Percentiles rank a stretch among this genome's conserved stretches.
Evolutionary conservation across 148 eudicot species (phyloP).

Genomic region (Chenopodium formosanum): DNA sequence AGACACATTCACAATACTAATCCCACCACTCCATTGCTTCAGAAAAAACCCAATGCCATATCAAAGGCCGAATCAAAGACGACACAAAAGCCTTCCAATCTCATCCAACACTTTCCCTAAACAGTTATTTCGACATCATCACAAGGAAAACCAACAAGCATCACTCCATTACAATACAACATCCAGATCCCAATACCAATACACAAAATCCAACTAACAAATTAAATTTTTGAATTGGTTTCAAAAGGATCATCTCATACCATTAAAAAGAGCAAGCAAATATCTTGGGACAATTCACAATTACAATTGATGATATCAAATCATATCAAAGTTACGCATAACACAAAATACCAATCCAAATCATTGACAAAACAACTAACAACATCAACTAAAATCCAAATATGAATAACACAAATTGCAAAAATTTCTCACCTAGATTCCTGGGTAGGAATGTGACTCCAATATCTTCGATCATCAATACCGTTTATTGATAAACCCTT

Average conservation of each 20-base stretch:
- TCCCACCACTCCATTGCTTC: background rate
- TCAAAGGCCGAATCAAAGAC: background rate
- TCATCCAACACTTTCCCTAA: background rate
- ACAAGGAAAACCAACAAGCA: background rate
- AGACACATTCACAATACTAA: background rate
- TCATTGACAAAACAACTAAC: background rate
- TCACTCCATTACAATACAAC: background rate
- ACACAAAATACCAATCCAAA: background rate
- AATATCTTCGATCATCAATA: conserved; percentile 60
- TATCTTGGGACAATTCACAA: no score
- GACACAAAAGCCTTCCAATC: background rate
- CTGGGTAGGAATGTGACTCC: conserved; percentile 47
- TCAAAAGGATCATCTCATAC: no score
- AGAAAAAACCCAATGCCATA: background rate
- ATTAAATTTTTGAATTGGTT: no score
- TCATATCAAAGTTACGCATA: no score
- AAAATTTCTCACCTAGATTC: conserved; percentile 57
- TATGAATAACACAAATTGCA: background rate
- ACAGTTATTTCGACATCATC: background rate
- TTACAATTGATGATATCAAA: no score
- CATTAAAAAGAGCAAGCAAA: no score
- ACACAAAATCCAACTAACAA: background rate
- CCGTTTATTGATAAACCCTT: conserved; percentile 53
- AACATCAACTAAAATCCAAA: background rate
- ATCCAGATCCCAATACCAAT: background rate